Evolutionary conservation across 805 yeast genomes (phyloP).

Genomic region (Ogataea polymorpha): DNA sequence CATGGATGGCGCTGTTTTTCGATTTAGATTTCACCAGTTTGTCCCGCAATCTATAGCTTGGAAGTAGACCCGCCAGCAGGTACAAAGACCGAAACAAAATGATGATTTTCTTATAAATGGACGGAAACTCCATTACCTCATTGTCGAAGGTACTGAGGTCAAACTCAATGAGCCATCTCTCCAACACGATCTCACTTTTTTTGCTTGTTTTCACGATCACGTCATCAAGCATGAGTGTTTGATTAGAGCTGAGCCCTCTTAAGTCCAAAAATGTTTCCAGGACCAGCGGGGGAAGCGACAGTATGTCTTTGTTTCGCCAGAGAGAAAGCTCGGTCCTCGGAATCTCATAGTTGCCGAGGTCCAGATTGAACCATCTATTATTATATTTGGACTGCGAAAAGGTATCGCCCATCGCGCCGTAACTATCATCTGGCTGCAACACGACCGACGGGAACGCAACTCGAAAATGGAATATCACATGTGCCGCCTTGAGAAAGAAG

Average conservation of each 20-base stretch:
- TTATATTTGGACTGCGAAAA: constrained; percentile 35
- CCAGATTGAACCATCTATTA: constrained; percentile 64
- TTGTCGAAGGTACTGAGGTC: constrained; percentile 44
- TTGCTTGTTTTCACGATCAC: constrained; percentile 57
- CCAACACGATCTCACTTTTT: constrained; percentile 84
- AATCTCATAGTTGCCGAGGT: constrained; percentile 36
- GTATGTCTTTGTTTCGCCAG: constrained; percentile 52
- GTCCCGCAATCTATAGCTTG: constrained; percentile 60
- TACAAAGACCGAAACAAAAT: constrained; percentile 71
- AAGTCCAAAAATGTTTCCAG: constrained; percentile 63
- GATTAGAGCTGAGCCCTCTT: constrained; percentile 23
- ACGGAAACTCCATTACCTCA: constrained; percentile 53
- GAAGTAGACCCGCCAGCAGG: constrained; percentile 64
- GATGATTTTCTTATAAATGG: constrained; percentile 70
- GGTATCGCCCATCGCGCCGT: constrained; percentile 4
- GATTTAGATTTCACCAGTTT: constrained; percentile 34
- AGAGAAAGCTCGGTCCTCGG: constrained; percentile 54
- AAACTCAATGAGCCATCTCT: constrained; percentile 88
- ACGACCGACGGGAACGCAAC: constrained; percentile 16
- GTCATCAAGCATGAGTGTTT: constrained; percentile 24
- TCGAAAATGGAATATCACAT: constrained; percentile 39
- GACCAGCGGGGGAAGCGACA: constrained; percentile 72
- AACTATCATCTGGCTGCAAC: constrained; percentile 17
- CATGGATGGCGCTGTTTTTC: constrained; percentile 30
- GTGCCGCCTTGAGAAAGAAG: constrained; percentile 63